Evolutionary conservation across 192 early-diverging fungal genomes (phyloP).

Genomic region (Rhizophlyctis rosea): DNA sequence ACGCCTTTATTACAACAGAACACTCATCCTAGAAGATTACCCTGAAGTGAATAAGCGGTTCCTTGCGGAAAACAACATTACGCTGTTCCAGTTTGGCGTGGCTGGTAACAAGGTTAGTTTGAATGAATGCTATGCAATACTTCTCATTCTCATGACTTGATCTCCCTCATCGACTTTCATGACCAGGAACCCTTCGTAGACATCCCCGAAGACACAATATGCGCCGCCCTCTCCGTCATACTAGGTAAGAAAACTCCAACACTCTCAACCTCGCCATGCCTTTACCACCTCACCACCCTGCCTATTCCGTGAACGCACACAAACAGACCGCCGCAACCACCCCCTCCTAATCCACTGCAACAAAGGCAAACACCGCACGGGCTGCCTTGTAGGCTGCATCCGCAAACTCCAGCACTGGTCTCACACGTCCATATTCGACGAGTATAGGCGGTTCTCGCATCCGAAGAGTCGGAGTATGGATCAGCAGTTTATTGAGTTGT

Average conservation of each 20-base stretch:
- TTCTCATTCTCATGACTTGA: slow-evolving; percentile 1
- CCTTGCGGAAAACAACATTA: slow-evolving; percentile 79
- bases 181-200: slow-evolving; percentile 52
- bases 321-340: not conserved
- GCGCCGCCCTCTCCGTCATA: slow-evolving; percentile 47
- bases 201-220: slow-evolving; percentile 52
- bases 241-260: slow-evolving; percentile 22
- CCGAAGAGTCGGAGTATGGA: slow-evolving; percentile 54
- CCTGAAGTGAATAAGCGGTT: slow-evolving; percentile 92
- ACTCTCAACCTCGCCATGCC: slow-evolving; percentile 17
- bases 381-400: slow-evolving; percentile 94
- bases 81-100: slow-evolving; percentile 92
- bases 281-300: slow-evolving; percentile 47
- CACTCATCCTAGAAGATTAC: slow-evolving; percentile 95
- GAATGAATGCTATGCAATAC: not conserved
- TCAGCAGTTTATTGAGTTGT: slow-evolving; percentile 61
- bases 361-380: slow-evolving; percentile 98
- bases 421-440: slow-evolving; percentile 94
- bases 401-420: slow-evolving; percentile 94
- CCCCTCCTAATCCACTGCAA: slow-evolving; percentile 95
- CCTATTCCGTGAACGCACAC: slow-evolving; percentile 11
- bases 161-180: not conserved
- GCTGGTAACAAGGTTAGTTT: slow-evolving; percentile 85
- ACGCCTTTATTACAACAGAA: too few relatives aligned
- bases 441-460: slow-evolving; percentile 84